Conservation (phyloP, 257 asterid species). For the Ballota nigra region DNA sequence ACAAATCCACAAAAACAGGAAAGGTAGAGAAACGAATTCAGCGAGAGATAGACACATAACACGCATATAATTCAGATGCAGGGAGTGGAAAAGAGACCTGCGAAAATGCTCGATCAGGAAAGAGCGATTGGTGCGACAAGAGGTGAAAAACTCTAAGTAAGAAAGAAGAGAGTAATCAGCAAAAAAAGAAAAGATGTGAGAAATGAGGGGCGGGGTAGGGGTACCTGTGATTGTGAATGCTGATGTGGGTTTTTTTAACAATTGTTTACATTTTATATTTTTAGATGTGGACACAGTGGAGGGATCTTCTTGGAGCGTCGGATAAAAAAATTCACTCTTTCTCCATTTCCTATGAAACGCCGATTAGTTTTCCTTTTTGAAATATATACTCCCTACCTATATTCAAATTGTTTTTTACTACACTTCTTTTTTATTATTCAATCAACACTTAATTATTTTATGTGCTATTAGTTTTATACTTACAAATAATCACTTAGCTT, state of each 20-base stretch:
- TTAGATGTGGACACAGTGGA: background rate
- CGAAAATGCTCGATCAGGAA: constrained; percentile 23
- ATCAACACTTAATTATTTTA: too few relatives aligned
- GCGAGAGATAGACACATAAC: background rate
- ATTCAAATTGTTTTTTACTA: too few relatives aligned
- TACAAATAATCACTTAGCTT: too few relatives aligned
- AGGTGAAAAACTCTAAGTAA: constrained; percentile 1
- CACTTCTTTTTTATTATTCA: too few relatives aligned
- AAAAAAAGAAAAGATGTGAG: constrained; percentile 18
- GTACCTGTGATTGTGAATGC: constrained; percentile 3
- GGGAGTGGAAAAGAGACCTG: constrained; percentile 22
- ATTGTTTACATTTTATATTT: background rate
- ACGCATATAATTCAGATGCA: constrained; percentile 3
- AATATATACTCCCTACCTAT: too few relatives aligned
- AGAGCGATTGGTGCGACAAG: constrained; percentile 11
- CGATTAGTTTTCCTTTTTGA: background rate
- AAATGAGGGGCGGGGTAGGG: background rate
- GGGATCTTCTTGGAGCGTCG: background rate
- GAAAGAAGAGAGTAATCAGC: constrained; percentile 26
- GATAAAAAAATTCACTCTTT: background rate
- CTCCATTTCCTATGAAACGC: background rate
- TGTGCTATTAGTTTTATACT: too few relatives aligned
- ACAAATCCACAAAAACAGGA: constrained; percentile 9
- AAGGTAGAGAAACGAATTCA: background rate
- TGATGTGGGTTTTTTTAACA: background rate